Percentiles rank a stretch among this genome's conserved stretches.
phyloP scores from a whole-genome alignment of 2,329 filamentous ascomycete genomes.

The Alternaria sp. region DNA sequence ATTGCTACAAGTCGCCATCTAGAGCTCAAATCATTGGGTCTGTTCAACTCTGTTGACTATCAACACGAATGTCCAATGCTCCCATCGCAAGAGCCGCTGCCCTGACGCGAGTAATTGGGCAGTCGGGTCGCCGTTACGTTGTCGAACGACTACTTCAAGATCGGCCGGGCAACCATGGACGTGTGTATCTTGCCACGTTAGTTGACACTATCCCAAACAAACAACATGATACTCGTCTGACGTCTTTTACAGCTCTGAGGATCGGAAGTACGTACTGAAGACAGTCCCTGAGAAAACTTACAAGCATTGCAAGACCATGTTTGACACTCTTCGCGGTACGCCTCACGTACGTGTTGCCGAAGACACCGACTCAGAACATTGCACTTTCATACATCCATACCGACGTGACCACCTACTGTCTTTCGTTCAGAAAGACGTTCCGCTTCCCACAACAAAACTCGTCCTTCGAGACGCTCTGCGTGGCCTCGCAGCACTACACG shows the following conservation, averaged over 20 bases:
- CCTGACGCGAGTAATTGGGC: constrained; percentile 13
- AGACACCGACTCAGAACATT: constrained; percentile 54
- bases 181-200: constrained; percentile 5
- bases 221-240: neutral
- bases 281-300: constrained; percentile 10
- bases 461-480: constrained; percentile 46
- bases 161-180: neutral
- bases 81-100: neutral
- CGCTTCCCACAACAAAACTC: constrained; percentile 48
- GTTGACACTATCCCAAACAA: neutral
- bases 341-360: constrained; percentile 20
- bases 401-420: constrained; percentile 52
- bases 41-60: neutral
- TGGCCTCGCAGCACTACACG: constrained; percentile 11
- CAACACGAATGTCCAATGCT: neutral
- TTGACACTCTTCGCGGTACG: constrained; percentile 14
- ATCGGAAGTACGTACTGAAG: constrained; percentile 5
- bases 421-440: constrained; percentile 51
- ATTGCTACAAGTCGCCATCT: neutral
- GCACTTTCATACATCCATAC: constrained; percentile 56
- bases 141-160: constrained; percentile 9
- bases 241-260: neutral
- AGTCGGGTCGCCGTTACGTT: constrained; percentile 18
- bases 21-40: neutral
- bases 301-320: constrained; percentile 14